These are phyloP conservation scores for Tricholoma flavovirens DNA, from an alignment of 768 basidiomycete genomes.

Conservation along the genomic window DNA sequence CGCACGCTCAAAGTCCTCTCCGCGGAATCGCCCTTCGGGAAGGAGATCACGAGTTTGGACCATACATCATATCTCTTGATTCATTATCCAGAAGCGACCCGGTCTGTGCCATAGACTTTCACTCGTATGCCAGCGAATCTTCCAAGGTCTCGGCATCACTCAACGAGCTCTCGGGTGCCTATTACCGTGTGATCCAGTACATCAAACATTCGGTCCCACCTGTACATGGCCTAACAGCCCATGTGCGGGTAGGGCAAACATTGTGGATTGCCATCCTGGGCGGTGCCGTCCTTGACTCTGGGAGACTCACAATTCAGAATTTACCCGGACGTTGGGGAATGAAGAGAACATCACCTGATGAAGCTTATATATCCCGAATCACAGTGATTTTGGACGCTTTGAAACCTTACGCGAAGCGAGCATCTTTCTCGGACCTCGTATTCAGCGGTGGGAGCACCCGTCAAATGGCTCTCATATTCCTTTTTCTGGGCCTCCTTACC, in stretches of 20 bases:
- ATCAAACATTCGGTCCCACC: slow-evolving; percentile 10
- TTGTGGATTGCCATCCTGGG: slow-evolving; percentile 22
- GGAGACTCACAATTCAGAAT: slow-evolving; percentile 23
- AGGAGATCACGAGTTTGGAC: neutral
- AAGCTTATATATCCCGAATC: slow-evolving; percentile 18
- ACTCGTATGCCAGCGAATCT: slow-evolving; percentile 19
- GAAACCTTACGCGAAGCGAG: slow-evolving; percentile 12
- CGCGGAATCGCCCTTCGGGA: slow-evolving; percentile 4
- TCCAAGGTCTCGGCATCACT: slow-evolving; percentile 21
- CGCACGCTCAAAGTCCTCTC: slow-evolving; percentile 17
- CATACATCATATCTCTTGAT: slow-evolving; percentile 15
- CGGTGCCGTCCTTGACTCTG: slow-evolving; percentile 17
- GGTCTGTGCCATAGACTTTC: slow-evolving; percentile 22
- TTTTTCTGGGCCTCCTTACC: slow-evolving; percentile 18
- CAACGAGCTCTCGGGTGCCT: slow-evolving; percentile 17
- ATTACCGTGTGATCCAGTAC: slow-evolving; percentile 19
- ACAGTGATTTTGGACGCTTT: slow-evolving; percentile 14
- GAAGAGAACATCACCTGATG: slow-evolving; percentile 13
- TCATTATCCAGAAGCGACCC: slow-evolving; percentile 9
- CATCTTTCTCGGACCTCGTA: slow-evolving; percentile 14
- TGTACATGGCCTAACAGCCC: slow-evolving; percentile 7
- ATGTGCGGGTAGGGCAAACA: slow-evolving; percentile 17
- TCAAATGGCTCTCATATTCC: slow-evolving; percentile 16
- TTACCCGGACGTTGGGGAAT: slow-evolving; percentile 18
- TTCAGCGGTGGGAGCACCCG: slow-evolving; percentile 16